Conservation (phyloP, 495 filamentous ascomycete genomes). For the Neurospora sp. region DNA sequence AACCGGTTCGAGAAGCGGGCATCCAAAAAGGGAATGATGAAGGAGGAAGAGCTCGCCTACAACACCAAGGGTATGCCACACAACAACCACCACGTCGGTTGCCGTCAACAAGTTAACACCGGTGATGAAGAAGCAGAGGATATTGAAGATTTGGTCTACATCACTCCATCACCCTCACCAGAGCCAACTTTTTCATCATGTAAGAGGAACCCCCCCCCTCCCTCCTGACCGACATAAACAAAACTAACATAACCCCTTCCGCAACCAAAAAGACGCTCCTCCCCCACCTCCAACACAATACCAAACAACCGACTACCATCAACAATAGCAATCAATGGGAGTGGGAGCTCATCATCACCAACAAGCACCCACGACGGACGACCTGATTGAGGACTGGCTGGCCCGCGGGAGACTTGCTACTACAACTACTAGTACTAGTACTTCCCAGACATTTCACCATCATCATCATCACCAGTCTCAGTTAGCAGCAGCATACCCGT, state of each 20-base stretch:
- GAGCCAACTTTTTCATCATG: constrained; percentile 3
- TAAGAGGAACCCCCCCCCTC: neutral
- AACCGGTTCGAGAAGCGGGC: constrained; percentile 27
- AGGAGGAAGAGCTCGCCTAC: constrained; percentile 7
- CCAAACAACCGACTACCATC: neutral
- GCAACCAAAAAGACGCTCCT: neutral
- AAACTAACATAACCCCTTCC: neutral
- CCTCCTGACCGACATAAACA: neutral
- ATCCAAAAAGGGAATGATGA: constrained; percentile 20
- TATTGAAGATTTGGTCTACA: constrained; percentile 19
- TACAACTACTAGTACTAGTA: neutral
- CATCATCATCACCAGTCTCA: neutral
- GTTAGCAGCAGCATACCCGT: neutral
- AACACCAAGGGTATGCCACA: neutral
- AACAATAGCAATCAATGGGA: neutral
- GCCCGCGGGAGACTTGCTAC: neutral
- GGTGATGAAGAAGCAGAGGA: constrained; percentile 6
- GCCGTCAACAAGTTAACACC: neutral
- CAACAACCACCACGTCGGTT: neutral
- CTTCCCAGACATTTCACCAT: neutral
- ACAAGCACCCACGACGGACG: neutral
- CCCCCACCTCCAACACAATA: neutral
- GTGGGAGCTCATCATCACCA: neutral
- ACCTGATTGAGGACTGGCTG: neutral
- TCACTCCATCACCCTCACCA: constrained; percentile 14